These are phyloP conservation scores for Vigna reflexopilosa DNA, from an alignment of 306 rosid species.

Conservation along the genomic window DNA sequence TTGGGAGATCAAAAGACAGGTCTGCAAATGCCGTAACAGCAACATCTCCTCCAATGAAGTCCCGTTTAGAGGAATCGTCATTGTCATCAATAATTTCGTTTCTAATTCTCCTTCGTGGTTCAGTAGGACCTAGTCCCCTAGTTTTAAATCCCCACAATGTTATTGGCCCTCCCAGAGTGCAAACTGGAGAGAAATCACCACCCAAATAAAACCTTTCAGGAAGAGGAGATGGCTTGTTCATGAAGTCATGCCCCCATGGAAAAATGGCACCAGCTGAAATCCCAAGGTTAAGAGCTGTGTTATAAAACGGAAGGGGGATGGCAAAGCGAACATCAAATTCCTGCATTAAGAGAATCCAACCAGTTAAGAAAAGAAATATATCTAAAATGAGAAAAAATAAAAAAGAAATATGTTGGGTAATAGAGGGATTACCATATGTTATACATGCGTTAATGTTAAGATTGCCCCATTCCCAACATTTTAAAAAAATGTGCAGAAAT, in stretches of 20 bases:
- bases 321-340: constrained; percentile 92
- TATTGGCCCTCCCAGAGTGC: constrained; percentile 82
- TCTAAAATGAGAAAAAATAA: neutral
- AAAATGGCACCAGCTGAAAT: constrained; percentile 78
- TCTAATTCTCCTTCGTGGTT: constrained; percentile 67
- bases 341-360: constrained; percentile 54
- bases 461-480: constrained; percentile 14
- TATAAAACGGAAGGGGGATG: constrained; percentile 83
- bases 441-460: constrained; percentile 2
- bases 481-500: neutral
- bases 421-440: constrained; percentile 3
- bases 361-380: constrained; percentile 27
- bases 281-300: constrained; percentile 88
- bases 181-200: constrained; percentile 96
- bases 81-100: constrained; percentile 56
- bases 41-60: constrained; percentile 93
- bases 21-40: constrained; percentile 95
- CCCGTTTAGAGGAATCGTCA: constrained; percentile 63
- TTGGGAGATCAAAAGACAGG: constrained; percentile 89
- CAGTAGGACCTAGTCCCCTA: constrained; percentile 90
- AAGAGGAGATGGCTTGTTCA: constrained; percentile 84
- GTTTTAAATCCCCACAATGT: constrained; percentile 92
- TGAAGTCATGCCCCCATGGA: constrained; percentile 90
- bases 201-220: constrained; percentile 96
- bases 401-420: neutral